Conservation (phyloP, 768 basidiomycete genomes). For the Boletellus emodensis region DNA sequence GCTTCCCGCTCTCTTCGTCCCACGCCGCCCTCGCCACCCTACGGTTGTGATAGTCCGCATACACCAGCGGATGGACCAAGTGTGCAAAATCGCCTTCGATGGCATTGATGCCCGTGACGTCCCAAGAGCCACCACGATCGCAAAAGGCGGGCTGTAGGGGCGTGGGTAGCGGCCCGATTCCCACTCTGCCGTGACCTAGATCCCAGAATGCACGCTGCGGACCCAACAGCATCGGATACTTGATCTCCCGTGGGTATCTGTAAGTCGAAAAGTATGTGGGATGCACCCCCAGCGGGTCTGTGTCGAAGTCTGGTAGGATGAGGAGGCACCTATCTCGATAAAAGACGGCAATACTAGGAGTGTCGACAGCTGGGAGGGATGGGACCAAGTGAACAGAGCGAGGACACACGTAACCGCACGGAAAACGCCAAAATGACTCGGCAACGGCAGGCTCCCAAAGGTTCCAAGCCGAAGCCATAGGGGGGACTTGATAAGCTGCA, state of each 20-base stretch:
- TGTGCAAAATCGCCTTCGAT: constrained; percentile 1
- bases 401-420: constrained; percentile 6
- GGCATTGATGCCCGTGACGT: constrained; percentile 1
- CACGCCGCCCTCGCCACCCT: constrained; percentile 7
- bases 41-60: neutral
- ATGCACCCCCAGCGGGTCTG: constrained; percentile 5
- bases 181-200: constrained; percentile 5
- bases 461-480: neutral
- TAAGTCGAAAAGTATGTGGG: constrained; percentile 15
- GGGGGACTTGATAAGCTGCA: constrained; percentile 3
- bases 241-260: constrained; percentile 2
- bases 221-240: constrained; percentile 3
- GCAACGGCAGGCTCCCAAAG: neutral
- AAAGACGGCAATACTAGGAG: constrained; percentile 7
- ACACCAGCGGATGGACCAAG: neutral
- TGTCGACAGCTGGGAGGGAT: constrained; percentile 7
- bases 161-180: constrained; percentile 1
- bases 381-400: constrained; percentile 10
- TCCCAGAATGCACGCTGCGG: constrained; percentile 17
- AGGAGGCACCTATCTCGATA: constrained; percentile 9
- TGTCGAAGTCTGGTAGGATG: constrained; percentile 7
- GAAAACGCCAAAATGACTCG: constrained; percentile 7
- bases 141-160: constrained; percentile 3
- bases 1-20: constrained; percentile 15
- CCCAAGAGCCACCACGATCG: constrained; percentile 1